Percentiles rank a stretch among this genome's conserved stretches.
Conservation (phyloP, 352 stramenopile genomes). For the Pythium dissotocum region DNA sequence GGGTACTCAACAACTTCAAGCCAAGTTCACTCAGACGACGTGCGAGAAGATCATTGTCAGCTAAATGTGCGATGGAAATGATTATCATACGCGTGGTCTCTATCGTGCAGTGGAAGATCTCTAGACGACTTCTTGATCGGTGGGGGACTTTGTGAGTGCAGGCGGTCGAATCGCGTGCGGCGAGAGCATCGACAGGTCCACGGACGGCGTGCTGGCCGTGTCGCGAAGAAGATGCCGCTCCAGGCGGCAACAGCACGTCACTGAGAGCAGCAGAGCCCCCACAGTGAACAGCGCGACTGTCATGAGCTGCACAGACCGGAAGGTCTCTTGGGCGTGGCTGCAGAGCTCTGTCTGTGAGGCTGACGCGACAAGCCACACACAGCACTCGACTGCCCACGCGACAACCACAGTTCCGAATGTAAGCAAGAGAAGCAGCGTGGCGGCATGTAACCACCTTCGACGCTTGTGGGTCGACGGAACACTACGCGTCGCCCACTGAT, state of each 20-base stretch:
- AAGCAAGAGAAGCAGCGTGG: slow-evolving; percentile 8
- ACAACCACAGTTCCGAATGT: slow-evolving; percentile 3
- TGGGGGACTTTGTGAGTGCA: slow-evolving; percentile 13
- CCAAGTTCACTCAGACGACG: no score
- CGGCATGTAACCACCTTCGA: neutral
- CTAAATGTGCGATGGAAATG: neutral
- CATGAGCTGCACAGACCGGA: slow-evolving; percentile 18
- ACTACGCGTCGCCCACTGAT: neutral
- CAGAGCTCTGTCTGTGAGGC: neutral
- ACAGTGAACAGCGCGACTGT: slow-evolving; percentile 38
- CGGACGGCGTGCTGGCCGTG: slow-evolving; percentile 23
- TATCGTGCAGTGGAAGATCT: neutral
- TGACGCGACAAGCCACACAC: slow-evolving; percentile 4
- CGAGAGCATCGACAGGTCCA: slow-evolving; percentile 44
- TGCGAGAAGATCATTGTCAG: no score
- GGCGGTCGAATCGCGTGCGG: slow-evolving; percentile 28
- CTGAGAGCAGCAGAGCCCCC: slow-evolving; percentile 36
- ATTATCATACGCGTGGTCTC: neutral
- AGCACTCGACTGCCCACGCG: slow-evolving; percentile 18
- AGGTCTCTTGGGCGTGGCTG: slow-evolving; percentile 5
- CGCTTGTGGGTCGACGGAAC: neutral
- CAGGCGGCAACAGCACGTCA: slow-evolving; percentile 56
- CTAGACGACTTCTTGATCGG: slow-evolving; percentile 1
- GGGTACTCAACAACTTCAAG: no score
- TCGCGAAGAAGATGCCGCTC: slow-evolving; percentile 49